Base-by-base conservation (phyloP, 345 rosid genomes). In the Moricandia arvensis region DNA sequence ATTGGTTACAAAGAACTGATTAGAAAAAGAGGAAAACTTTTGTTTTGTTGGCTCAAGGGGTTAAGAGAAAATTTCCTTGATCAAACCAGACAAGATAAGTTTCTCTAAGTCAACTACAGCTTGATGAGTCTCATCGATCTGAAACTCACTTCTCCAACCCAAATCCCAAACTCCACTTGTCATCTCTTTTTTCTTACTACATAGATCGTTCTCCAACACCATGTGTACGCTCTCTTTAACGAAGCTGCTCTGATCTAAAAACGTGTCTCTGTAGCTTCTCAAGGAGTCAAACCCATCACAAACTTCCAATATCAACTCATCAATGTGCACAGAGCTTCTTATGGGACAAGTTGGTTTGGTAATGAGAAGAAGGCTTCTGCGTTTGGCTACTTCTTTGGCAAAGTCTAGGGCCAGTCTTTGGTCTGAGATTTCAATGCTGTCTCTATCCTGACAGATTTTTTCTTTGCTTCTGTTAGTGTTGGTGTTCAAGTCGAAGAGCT, bases 91-190 rank as follows among this genome's bases (percentile, higher is more conserved):
- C 29, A 27, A 27, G 29, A 27, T 27, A 3, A 27, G 29, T 27
- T 27, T 27, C 29, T 27, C 29, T 27, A 27, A 27, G 29, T 27
- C 29, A 27, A 49, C 77, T 74, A 86, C 90, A 63, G 85, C 78
- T 65, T 85, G 80, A 79, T 84, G 86, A 17, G 79, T 83, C 71
- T 87, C 92, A 29, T 87, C 80, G 21, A 67, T 59, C 10, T 85
- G 87, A 73, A 78, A 86, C 71, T 80, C 91, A 30, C 71, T 79
- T 80, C 84, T 89, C 96, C 97, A 94, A 53, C 92, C 95, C 73
- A 80, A 74, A 63, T 89, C 92, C 98, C 97, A 94, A 37, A 80
- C 70, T 70, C 88, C 87, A 63, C 78, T 86, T 34, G 67, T 75
- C 51, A 84, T 79, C 80, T 82, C 93, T 62, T 67, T 83, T 60